phyloP scores from a whole-genome alignment of 495 filamentous ascomycete species.

The Sordaria brevicollis region DNA sequence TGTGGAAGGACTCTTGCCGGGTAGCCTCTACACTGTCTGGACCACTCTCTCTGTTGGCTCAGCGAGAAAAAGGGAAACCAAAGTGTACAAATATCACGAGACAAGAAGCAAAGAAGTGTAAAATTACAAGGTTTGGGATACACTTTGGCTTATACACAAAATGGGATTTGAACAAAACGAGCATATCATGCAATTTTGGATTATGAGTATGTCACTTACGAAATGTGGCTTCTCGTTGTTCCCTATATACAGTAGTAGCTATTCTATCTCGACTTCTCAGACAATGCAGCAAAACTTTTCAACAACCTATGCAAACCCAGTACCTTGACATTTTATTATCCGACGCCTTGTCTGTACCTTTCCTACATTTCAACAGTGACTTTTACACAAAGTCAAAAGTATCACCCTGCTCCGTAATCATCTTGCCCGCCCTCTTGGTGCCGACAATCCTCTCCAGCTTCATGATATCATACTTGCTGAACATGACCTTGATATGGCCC shows the following conservation, averaged over 20 bases:
- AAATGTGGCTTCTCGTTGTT: neutral
- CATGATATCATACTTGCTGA: constrained; percentile 80
- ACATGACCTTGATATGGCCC: constrained; percentile 57
- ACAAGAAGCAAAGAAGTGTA: neutral
- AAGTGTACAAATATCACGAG: neutral
- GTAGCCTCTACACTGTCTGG: neutral
- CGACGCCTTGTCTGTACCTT: neutral
- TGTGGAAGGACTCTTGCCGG: neutral
- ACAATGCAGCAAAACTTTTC: neutral
- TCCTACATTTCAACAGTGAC: neutral
- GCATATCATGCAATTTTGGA: neutral
- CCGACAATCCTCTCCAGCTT: constrained; percentile 87
- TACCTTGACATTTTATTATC: neutral
- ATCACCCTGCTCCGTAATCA: constrained; percentile 69
- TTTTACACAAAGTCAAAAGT: constrained; percentile 67
- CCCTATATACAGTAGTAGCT: neutral
- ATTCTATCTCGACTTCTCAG: neutral
- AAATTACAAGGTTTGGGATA: neutral
- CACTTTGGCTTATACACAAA: neutral
- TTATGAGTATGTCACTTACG: neutral
- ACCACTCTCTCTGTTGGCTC: neutral
- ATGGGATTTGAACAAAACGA: neutral
- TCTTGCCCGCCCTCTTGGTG: constrained; percentile 61
- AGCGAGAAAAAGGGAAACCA: neutral
- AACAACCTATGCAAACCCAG: neutral